Conservation (phyloP, 2,329 filamentous ascomycete species). For the Fusarium sp. region DNA sequence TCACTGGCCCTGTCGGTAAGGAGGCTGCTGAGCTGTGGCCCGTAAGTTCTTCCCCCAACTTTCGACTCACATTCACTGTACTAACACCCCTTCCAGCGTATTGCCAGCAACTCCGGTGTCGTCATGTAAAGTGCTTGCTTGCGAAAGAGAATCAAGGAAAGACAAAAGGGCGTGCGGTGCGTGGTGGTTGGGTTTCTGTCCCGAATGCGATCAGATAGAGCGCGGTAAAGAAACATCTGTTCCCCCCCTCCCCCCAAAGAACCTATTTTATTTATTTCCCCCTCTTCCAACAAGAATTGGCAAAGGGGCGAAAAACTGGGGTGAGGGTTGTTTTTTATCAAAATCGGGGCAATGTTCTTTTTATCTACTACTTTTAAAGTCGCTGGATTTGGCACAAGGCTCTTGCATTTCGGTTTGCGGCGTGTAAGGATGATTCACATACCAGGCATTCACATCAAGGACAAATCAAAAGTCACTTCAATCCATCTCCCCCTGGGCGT, state of each 20-base stretch:
- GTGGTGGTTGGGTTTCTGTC: conserved; percentile 44
- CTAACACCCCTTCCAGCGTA: conserved; percentile 74
- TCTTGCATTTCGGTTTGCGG: conserved; percentile 64
- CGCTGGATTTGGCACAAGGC: conserved; percentile 56
- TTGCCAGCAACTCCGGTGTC: conserved; percentile 99
- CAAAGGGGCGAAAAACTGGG: conserved; percentile 10
- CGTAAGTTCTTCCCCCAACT: conserved; percentile 65
- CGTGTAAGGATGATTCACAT: conserved; percentile 63
- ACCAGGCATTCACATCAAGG: conserved; percentile 62
- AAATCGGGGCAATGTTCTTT: conserved; percentile 40
- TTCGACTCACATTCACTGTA: background rate
- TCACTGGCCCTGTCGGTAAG: conserved; percentile 99
- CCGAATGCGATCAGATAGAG: conserved; percentile 50
- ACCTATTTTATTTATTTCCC: conserved; percentile 18
- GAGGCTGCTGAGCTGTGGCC: conserved; percentile 99
- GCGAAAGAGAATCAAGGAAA: conserved; percentile 39
- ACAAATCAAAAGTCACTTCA: conserved; percentile 52
- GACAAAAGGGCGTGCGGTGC: conserved; percentile 43
- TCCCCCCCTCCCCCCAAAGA: conserved; percentile 35
- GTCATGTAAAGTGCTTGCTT: conserved; percentile 84
- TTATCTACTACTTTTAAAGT: conserved; percentile 44
- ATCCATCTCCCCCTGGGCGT: conserved; percentile 31
- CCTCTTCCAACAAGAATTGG: background rate
- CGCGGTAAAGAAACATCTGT: conserved; percentile 39
- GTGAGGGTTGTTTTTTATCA: conserved; percentile 8